Evolutionary conservation across 805 yeast species (phyloP), one percentile per base, ranked within the genome.

Genomic region (Sungouiella thailandica): DNA sequence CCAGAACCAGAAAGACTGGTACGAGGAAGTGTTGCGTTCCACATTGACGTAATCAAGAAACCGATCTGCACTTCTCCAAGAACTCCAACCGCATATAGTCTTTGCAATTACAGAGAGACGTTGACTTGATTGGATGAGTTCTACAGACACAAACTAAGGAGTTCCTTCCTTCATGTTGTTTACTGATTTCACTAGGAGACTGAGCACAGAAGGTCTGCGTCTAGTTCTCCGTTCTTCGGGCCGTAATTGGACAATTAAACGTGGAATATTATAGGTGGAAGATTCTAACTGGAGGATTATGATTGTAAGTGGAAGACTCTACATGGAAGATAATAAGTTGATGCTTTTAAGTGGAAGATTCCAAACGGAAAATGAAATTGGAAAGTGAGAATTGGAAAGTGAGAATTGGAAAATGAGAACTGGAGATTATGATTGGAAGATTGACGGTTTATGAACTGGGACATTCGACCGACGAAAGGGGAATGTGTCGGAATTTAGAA

Each of bases 221-320:
- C 6, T 35, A 50, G 23, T 41, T 39, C 6, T 39, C 55, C 1
- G 48, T 47, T 8, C 36, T 53, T 20, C 55, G 49, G 28, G 49
- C 56, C n/a, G 63, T 80, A 34, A 77, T 79, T 32, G 40, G 59
- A 5, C 68, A 71, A 66, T 68, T 75, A 5, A 63, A 65, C 3
- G 81, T 78, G 33, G 65, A 77, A 13, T 60, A 65, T 29, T 55
- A 57, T 2, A 66, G n/a, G n/a, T n/a, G n/a, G 89, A 36, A 68
- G 82, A 6, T 49, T 53, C 1, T 74, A 76, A 32, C 58, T 83
- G 16, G 86, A 82, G 40, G 42, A 45, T 1, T 61, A 68, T 24
- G 55, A 69, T 13, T 70, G 68, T 10, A 67, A 60, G 6, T 57
- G 70, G 3, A 59, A 66, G 32, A 44, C 45, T 3, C 62, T 64